Evolutionary conservation across 805 yeast species (phyloP), one percentile per base, ranked within the genome.

Genomic region (Wickerhamomyces sydowiorum): DNA sequence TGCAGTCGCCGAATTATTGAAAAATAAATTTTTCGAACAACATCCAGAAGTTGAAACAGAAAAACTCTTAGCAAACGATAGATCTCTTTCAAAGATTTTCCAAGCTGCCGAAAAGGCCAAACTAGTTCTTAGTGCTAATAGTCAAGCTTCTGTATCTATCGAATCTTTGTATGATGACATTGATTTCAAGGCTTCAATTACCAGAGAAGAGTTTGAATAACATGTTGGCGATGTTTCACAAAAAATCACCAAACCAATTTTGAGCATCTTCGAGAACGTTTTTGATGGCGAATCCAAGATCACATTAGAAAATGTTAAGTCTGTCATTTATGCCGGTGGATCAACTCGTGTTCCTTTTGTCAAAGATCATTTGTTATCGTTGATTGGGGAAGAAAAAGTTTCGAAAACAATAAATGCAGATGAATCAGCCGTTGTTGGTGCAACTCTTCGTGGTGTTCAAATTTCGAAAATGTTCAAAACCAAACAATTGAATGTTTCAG

Each of bases 401-500:
- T 73, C 95, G 19, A 88, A 82, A 61, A 86, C 82, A 39, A 95
- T 93, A 36, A 93, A 93, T 62, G 93, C 99, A 0, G 99, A 93
- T 63, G 99, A 93, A 66, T 81, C 97, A 36, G 87, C 87, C 40
- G 96, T 87, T 13, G 72, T 86, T 53, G 99, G 99, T 38, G 78
- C 95, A 2, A 79, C 96, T n/a, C 67, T 85, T 30, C 75, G 89
- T 49, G 98, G 93, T 18, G 83, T 88, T 32, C 71, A 78, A 37
- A 67, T 87, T 30, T 78, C 88, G n/a, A 73, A 78, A 31, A 73
- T 80, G 53, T 82, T 80, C 60, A 77, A 80, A 50, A 72, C 85
- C 7, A 77, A 77, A 51, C 78, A 77, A 34, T 72, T 87, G 38
- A 64, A 68, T 20, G 69, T 87, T 3, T 55, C 73, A 25, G 95